Evolutionary conservation across 805 yeast species (phyloP).

Genomic region (Wickerhamiella azyma): DNA sequence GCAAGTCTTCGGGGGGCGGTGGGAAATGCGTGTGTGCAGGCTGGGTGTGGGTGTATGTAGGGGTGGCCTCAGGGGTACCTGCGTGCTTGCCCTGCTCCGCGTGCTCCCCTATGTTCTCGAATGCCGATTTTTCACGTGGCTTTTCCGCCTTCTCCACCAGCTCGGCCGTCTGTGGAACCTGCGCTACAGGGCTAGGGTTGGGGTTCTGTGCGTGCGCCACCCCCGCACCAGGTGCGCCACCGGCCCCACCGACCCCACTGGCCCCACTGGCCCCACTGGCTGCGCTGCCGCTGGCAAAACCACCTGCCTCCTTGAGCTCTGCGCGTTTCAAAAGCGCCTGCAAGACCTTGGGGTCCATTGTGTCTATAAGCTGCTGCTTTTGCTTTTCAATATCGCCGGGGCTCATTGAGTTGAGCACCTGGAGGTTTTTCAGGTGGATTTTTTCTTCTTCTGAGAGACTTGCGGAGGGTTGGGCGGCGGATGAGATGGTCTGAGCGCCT

Average conservation of each 20-base stretch:
- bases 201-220: background rate
- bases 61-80: slow-evolving; percentile 26
- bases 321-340: slow-evolving; percentile 30
- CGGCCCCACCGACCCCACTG: background rate
- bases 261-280: background rate
- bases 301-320: slow-evolving; percentile 30
- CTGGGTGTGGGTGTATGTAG: slow-evolving; percentile 1
- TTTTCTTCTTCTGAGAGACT: slow-evolving; percentile 52
- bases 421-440: slow-evolving; percentile 65
- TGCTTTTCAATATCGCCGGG: slow-evolving; percentile 51
- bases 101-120: no score
- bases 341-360: slow-evolving; percentile 56
- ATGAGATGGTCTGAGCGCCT: background rate
- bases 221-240: background rate
- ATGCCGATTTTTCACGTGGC: no score
- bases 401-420: slow-evolving; percentile 46
- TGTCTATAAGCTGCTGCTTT: slow-evolving; percentile 49
- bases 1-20: slow-evolving; percentile 56
- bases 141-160: no score
- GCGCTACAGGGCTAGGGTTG: no score
- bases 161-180: no score
- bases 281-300: background rate
- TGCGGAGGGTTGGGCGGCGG: slow-evolving; percentile 5
- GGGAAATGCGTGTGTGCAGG: slow-evolving; percentile 32
- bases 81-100: background rate